A percentile compares a stretch with the other conserved stretches of the same genome.
Evolutionary conservation across 306 rosid genomes (phyloP).

Genomic region (Fragaria ananassa): DNA sequence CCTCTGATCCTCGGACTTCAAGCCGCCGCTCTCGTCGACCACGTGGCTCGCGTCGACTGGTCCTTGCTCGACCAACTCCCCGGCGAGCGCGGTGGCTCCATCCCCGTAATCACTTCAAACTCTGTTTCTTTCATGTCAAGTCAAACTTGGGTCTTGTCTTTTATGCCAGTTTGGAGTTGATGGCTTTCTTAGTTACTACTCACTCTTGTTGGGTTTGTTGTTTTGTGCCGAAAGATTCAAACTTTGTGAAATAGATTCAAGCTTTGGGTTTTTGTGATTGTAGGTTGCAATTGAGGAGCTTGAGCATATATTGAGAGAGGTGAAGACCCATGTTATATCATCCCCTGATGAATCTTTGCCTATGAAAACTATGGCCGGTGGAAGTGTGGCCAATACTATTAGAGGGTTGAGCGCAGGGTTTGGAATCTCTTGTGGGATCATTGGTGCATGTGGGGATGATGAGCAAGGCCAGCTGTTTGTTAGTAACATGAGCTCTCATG

Average conservation of each 20-base stretch:
- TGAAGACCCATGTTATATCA: conserved; percentile 41
- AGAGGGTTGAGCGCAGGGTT: conserved; percentile 76
- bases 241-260: background rate
- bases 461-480: conserved; percentile 75
- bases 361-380: conserved; percentile 77
- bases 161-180: background rate
- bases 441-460: conserved; percentile 86
- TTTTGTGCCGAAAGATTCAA: background rate
- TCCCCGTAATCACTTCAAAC: conserved; percentile 41
- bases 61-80: conserved; percentile 66
- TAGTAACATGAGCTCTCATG: conserved; percentile 65
- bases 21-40: conserved; percentile 78
- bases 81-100: conserved; percentile 93
- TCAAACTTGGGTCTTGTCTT: background rate
- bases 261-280: background rate
- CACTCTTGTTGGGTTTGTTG: background rate
- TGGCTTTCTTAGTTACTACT: background rate
- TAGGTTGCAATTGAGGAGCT: conserved; percentile 76
- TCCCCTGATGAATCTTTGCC: conserved; percentile 28
- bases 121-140: background rate
- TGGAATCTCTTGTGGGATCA: conserved; percentile 67
- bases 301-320: conserved; percentile 48
- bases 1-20: conserved; percentile 79
- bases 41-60: conserved; percentile 55
- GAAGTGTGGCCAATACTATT: conserved; percentile 89